Evolutionary conservation across 1,139 yeast species (phyloP).

Genomic region (Hyphopichia pseudoburtonii): DNA sequence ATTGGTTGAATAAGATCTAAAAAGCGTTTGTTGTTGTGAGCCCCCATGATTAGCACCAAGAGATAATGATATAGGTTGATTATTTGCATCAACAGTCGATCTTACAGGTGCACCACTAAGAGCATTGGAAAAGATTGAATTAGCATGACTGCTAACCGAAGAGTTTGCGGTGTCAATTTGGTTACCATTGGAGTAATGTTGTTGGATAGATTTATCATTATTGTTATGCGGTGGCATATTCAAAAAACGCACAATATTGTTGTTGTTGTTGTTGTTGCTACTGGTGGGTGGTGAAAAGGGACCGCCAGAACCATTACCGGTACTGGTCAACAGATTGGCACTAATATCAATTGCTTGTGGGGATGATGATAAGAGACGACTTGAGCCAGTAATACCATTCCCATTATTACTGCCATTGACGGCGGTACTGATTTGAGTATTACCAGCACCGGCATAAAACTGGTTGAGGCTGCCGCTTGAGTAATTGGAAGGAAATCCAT

Average conservation of each 20-base stretch:
- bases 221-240: slow-evolving; percentile 7
- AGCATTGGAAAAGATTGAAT: slow-evolving; percentile 2
- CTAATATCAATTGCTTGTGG: slow-evolving; percentile 16
- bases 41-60: neutral
- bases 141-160: neutral
- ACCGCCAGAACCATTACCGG: neutral
- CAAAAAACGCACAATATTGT: slow-evolving; percentile 9
- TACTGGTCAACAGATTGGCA: slow-evolving; percentile 1
- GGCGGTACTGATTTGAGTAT: neutral
- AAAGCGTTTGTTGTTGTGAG: neutral
- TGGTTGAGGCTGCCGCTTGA: neutral
- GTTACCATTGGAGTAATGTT: slow-evolving; percentile 4
- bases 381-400: neutral
- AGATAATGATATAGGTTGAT: slow-evolving; percentile 2
- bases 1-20: slow-evolving; percentile 13
- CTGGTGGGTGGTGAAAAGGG: slow-evolving; percentile 5
- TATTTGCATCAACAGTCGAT: neutral
- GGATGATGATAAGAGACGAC: slow-evolving; percentile 7
- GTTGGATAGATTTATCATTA: slow-evolving; percentile 3
- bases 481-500: neutral
- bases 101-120: neutral
- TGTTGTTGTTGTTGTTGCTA: slow-evolving; percentile 2
- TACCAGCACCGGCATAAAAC: neutral
- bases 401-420: neutral
- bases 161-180: slow-evolving; percentile 2